Base-by-base conservation (phyloP, 306 rosid species). In the Sechiopsis laciniata region DNA sequence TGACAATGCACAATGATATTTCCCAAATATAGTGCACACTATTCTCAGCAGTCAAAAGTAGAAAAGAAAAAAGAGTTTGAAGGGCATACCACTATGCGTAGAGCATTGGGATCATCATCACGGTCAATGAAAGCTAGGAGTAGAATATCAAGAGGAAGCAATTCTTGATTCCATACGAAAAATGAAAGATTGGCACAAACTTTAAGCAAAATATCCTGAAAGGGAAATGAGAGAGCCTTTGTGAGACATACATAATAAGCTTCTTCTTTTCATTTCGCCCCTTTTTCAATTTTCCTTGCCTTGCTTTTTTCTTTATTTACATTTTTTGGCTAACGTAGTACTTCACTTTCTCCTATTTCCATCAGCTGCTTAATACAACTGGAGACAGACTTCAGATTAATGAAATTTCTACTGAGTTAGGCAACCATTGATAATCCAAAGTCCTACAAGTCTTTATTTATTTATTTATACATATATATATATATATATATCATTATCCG, bases 101-200 rank as follows among this genome's bases (percentile, higher is more conserved):
- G 84, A 72, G 99, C 92, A 82, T 89, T 96, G 21, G 99, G 97
- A 88, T 94, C 99, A 87, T 94, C 97, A 74, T 94, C 99, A 52
- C 99, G 99, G 77, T 94, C 99, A 79, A 77, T 89, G 55, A 94
- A 96, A 29, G 99, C 99, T 68, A 94, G 78, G 78, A 91, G 97
- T 84, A 94, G 81, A 82, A 91, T 94, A 82, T 94, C 99, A 85
- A 94, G 79, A 67, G 99, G 99, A 84, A 94, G 96, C 79, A 94
- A 85, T 84, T 94, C 99, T 67, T 90, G 82, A 70, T 83, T 86
- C 97, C 99, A 94, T 77, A 91, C 87, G 76, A 90, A 94, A 82
- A 85, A 94, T 73, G 82, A 82, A 76, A 94, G 92, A 83, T 88
- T 94, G 71, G 97, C 78, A 78, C 90, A 91, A 71, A 91, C 92